Conservation (phyloP, 2,329 filamentous ascomycete species). For the Aureobasidium sp. region DNA sequence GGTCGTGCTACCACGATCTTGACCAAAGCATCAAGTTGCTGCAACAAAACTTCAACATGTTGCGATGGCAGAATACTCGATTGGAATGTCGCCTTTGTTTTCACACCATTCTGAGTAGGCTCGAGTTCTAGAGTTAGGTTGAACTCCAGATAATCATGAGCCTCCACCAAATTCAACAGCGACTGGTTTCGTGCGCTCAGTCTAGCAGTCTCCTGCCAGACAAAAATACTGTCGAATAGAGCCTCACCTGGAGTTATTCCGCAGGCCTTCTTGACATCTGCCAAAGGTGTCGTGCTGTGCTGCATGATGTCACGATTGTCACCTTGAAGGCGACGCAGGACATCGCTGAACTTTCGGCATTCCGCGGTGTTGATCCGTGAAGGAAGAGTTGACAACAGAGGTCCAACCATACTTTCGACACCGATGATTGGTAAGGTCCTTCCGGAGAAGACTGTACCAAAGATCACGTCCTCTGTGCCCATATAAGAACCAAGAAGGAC, state of each 20-base stretch:
- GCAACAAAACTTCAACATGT: conserved; percentile 49
- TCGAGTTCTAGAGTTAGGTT: conserved; percentile 69
- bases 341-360: conserved; percentile 46
- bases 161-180: conserved; percentile 47
- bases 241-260: conserved; percentile 46
- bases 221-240: conserved; percentile 71
- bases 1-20: conserved; percentile 34
- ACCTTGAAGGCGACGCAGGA: conserved; percentile 56
- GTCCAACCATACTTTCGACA: conserved; percentile 68
- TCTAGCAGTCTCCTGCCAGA: conserved; percentile 67
- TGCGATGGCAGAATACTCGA: conserved; percentile 43
- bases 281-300: conserved; percentile 55
- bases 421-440: conserved; percentile 61
- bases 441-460: conserved; percentile 77
- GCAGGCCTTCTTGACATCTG: conserved; percentile 58
- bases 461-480: conserved; percentile 57
- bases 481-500: conserved; percentile 58
- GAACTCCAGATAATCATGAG: conserved; percentile 67
- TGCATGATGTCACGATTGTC: conserved; percentile 58
- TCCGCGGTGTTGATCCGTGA: conserved; percentile 54
- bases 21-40: conserved; percentile 53
- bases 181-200: conserved; percentile 24
- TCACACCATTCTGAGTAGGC: conserved; percentile 44
- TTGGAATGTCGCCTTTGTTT: conserved; percentile 49
- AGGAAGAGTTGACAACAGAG: conserved; percentile 70